phyloP scores from a whole-genome alignment of 2,329 filamentous ascomycete genomes.

The Trichophaea hybrida region DNA sequence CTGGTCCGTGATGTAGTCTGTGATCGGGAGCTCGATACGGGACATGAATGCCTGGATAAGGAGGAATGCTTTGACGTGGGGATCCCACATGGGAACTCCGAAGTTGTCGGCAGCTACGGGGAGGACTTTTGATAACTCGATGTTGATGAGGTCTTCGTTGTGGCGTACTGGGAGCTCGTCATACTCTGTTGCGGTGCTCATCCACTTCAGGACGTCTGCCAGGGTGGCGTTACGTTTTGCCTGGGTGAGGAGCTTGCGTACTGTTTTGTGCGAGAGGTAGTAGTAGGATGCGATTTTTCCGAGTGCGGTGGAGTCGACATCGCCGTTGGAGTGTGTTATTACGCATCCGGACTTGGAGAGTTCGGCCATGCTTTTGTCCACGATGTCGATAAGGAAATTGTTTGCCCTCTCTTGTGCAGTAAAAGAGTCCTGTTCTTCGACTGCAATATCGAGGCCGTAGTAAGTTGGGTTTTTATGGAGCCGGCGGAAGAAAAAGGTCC shows the following conservation, averaged over 20 bases:
- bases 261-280: slow-evolving; percentile 81
- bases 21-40: slow-evolving; percentile 79
- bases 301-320: slow-evolving; percentile 76
- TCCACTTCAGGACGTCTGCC: slow-evolving; percentile 74
- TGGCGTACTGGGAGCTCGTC: slow-evolving; percentile 95
- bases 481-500: slow-evolving; percentile 98
- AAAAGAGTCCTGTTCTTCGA: slow-evolving; percentile 80
- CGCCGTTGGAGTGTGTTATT: slow-evolving; percentile 66
- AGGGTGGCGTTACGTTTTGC: slow-evolving; percentile 65
- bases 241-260: slow-evolving; percentile 65
- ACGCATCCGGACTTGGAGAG: slow-evolving; percentile 76
- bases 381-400: slow-evolving; percentile 85
- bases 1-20: slow-evolving; percentile 93
- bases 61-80: slow-evolving; percentile 90
- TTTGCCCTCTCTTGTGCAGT: slow-evolving; percentile 77
- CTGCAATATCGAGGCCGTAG: slow-evolving; percentile 86
- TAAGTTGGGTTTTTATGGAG: slow-evolving; percentile 97
- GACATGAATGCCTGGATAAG: slow-evolving; percentile 91
- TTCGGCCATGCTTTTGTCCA: slow-evolving; percentile 70
- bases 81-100: slow-evolving; percentile 89
- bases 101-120: slow-evolving; percentile 50
- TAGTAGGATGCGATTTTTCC: slow-evolving; percentile 99
- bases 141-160: slow-evolving; percentile 96
- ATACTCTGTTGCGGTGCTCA: slow-evolving; percentile 86
- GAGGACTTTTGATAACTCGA: slow-evolving; percentile 68